Percentiles rank a stretch among this genome's conserved stretches.
These are phyloP conservation scores for Phylloporus rhodoxanthus DNA, from an alignment of 768 basidiomycete species.

Conservation along the genomic window DNA sequence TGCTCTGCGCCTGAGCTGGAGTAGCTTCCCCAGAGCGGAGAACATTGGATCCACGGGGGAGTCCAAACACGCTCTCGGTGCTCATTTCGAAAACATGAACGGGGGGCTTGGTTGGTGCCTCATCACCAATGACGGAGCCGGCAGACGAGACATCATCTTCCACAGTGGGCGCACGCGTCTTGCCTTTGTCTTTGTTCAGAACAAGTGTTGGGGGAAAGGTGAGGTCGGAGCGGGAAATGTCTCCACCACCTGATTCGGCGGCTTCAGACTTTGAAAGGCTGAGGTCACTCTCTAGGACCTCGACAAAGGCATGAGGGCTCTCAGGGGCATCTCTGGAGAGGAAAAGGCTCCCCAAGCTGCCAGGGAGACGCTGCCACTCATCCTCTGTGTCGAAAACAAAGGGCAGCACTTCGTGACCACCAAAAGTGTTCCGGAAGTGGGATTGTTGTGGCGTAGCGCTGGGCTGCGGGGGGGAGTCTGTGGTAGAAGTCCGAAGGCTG, in stretches of 20 bases:
- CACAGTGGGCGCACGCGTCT: conserved; percentile 25
- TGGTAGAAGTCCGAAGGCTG: conserved; percentile 29
- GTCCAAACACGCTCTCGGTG: conserved; percentile 24
- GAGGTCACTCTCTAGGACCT: conserved; percentile 43
- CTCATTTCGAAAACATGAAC: conserved; percentile 52
- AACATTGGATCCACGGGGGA: conserved; percentile 12
- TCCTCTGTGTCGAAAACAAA: conserved; percentile 46
- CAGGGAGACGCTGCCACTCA: conserved; percentile 60
- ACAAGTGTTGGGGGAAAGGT: conserved; percentile 12
- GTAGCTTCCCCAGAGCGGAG: conserved; percentile 21
- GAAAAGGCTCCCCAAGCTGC: conserved; percentile 38
- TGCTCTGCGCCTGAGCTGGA: conserved; percentile 35
- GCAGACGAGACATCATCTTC: conserved; percentile 36
- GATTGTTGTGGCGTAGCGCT: conserved; percentile 30
- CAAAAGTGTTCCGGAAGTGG: conserved; percentile 59
- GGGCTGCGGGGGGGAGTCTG: conserved; percentile 30
- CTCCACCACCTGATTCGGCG: conserved; percentile 31
- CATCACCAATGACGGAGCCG: conserved; percentile 36
- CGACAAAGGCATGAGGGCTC: conserved; percentile 61
- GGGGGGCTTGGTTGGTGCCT: conserved; percentile 49
- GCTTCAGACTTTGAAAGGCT: conserved; percentile 29
- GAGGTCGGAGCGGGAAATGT: conserved; percentile 24
- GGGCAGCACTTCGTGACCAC: conserved; percentile 41
- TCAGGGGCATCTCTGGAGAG: conserved; percentile 28
- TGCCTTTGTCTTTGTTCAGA: conserved; percentile 48